Percentiles rank a stretch among this genome's conserved stretches.
These are phyloP conservation scores for Scorias spongiosa DNA, from an alignment of 2,329 filamentous ascomycete genomes.

Conservation along the genomic window DNA sequence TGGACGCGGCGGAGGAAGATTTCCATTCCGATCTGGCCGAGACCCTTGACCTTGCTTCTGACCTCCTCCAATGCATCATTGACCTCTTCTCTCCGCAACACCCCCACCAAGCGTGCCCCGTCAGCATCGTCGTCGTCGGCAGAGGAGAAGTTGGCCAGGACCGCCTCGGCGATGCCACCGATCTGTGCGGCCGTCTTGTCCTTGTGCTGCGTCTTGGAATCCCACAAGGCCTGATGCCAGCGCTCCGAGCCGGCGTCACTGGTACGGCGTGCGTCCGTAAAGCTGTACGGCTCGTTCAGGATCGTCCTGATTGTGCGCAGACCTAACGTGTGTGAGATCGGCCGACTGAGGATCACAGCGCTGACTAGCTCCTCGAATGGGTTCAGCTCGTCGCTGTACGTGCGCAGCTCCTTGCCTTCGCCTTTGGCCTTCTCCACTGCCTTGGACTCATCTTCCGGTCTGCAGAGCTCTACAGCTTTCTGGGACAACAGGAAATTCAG, in stretches of 20 bases:
- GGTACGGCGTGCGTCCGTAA: slow-evolving; percentile 20
- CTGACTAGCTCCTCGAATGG: slow-evolving; percentile 31
- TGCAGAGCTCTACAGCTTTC: slow-evolving; percentile 16
- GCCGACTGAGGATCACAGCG: slow-evolving; percentile 29
- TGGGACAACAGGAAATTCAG: slow-evolving; percentile 20
- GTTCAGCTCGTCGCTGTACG: slow-evolving; percentile 20
- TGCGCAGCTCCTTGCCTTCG: slow-evolving; percentile 12
- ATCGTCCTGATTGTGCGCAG: slow-evolving; percentile 29
- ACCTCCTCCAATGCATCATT: slow-evolving; percentile 17
- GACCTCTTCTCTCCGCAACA: slow-evolving; percentile 19
- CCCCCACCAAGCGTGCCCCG: slow-evolving; percentile 17
- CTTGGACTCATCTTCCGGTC: slow-evolving; percentile 20
- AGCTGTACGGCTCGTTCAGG: slow-evolving; percentile 28
- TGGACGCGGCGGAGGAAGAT: slow-evolving; percentile 29
- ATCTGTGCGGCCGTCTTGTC: slow-evolving; percentile 31
- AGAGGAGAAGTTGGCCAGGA: slow-evolving; percentile 18
- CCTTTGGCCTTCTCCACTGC: slow-evolving; percentile 9
- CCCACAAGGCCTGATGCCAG: slow-evolving; percentile 24
- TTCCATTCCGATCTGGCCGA: slow-evolving; percentile 26
- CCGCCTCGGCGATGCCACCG: slow-evolving; percentile 17
- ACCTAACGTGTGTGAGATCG: slow-evolving; percentile 29
- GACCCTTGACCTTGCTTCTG: slow-evolving; percentile 24
- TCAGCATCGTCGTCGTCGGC: slow-evolving; percentile 19
- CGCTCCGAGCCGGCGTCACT: slow-evolving; percentile 23
- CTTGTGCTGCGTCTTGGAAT: slow-evolving; percentile 30